Evolutionary conservation across 768 basidiomycete genomes (phyloP), one percentile per base, ranked within the genome.

Genomic region (Lactifluus piperatus): DNA sequence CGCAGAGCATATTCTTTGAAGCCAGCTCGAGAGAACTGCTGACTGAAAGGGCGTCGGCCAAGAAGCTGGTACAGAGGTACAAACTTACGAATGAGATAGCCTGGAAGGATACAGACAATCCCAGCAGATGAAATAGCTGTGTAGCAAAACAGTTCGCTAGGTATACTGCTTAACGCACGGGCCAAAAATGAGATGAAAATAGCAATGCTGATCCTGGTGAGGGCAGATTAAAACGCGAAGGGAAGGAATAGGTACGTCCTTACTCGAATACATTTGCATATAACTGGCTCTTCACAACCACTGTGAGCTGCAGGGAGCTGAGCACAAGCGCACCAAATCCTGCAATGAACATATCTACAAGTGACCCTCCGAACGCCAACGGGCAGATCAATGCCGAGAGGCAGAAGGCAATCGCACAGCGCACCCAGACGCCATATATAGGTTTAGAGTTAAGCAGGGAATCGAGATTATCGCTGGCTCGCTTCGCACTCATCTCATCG

Each of bases 211-310:
- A 92, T 90, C 67, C 91, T 92, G 64, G 11, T 24, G 27, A 54
- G 24, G 32, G 30, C 2, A 52, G 26, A 47, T 62, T 30, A 51
- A 20, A 30, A 14, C 10, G 29, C 16, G 9, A 13, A 16, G 37
- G 14, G 36, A 34, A 27, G 48, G 5, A 24, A 54, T 22, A 34
- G 47, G 51, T 49, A 24, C 49, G 39, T 56, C 74, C 85, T 70
- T 67, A 92, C 91, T 94, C 91, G 61, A 91, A 93, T 49, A 93
- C 90, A 66, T 91, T 92, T 48, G 89, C 88, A 68, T 91, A 93
- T 69, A 91, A 76, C 0, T 85, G 77, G 66, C 84, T 88, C 69
- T 84, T 87, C 47, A 78, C 75, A 13, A 86, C 88, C 13, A 90
- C 81, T 51, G 75, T 77, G 24, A 90, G 80, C 64, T 91, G 88